Evolutionary conservation across 2,329 filamentous ascomycete species (phyloP), one percentile per base, ranked within the genome.

Genomic region (Xylariaceae sp.): DNA sequence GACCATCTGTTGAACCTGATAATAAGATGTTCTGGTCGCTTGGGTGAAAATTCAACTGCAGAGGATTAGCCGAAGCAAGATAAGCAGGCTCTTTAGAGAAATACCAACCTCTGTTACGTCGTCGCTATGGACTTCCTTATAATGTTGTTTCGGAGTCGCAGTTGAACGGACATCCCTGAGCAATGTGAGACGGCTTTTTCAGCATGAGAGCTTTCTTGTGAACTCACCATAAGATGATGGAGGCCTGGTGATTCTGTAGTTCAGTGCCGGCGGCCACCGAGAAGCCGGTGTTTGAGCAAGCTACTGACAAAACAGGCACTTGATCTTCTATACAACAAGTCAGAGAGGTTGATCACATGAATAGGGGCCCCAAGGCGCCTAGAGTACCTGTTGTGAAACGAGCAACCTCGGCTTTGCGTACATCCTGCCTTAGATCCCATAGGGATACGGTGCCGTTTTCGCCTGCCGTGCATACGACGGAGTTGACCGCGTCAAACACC

Each of bases 1-100:
- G 81, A 5, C 89, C 89, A 73, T 94, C 90, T 11, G 89, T 93
- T 44, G 88, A 90, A 49, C 88, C 88, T 1, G 88, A 90, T 9
- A 93, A 78, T 4, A 93, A 80, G 13, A 89, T 76, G 50, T 82
- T 78, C 0, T 82, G 78, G 53, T 82, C 76, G 2, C 73, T 76
- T 0, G 86, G 85, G 72, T 89, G 86, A 67, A 86, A 85, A 68
- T 80, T 77, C 1, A 87, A 73, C 78, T 85, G 70, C 53, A 68
- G n/a, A n/a, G 65, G 62, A 60, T 64, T 73, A 68, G 61, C 23
- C 9, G 50, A 18, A 6, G 10, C 37, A 51, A 3, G 10, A 3
- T 4, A 51, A 35, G 47, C 17, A 47, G 2, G 55, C 23, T 8
- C 42, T 55, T n/a, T 60, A 62, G 55, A 78, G 50, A 42, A 23